Conservation (phyloP, 2,329 filamentous ascomycete genomes). For the Stagonosporopsis vannaccii region DNA sequence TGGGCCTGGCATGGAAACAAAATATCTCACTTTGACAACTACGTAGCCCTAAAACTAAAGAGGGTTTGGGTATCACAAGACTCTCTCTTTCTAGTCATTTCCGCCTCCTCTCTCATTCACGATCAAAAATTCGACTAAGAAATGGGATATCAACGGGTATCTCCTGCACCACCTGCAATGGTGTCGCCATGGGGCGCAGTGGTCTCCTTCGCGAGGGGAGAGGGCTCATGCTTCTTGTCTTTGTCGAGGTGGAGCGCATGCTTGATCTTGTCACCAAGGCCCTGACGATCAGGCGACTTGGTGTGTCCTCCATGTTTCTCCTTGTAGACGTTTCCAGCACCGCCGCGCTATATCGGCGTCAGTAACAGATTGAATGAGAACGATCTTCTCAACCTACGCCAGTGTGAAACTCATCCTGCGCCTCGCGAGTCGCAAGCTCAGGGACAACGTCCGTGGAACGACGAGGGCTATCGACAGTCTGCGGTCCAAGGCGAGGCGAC, state of each 20-base stretch:
- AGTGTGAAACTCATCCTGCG: slow-evolving; percentile 56
- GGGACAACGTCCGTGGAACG: slow-evolving; percentile 53
- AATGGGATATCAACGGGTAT: slow-evolving; percentile 12
- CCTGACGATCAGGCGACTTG: slow-evolving; percentile 45
- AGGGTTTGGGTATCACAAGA: slow-evolving; percentile 13
- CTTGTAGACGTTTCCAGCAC: slow-evolving; percentile 56
- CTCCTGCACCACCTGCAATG: slow-evolving; percentile 7
- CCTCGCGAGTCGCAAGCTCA: slow-evolving; percentile 50
- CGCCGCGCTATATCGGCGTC: slow-evolving; percentile 48
- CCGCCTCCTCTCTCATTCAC: slow-evolving; percentile 1
- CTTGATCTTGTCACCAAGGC: slow-evolving; percentile 56
- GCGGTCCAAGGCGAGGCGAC: slow-evolving; percentile 44
- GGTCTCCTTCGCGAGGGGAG: slow-evolving; percentile 36
- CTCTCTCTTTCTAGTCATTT: slow-evolving; percentile 17
- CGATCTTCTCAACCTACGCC: slow-evolving; percentile 44
- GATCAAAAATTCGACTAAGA: not conserved
- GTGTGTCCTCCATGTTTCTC: slow-evolving; percentile 58
- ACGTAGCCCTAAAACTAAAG: not conserved
- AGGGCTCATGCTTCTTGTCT: slow-evolving; percentile 44
- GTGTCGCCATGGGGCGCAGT: slow-evolving; percentile 13
- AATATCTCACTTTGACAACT: slow-evolving; percentile 1
- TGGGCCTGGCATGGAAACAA: not conserved
- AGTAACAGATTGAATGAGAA: slow-evolving; percentile 2
- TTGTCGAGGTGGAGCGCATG: slow-evolving; percentile 48
- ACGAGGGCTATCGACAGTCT: slow-evolving; percentile 29